Evolutionary conservation across 805 yeast species (phyloP), one percentile per base, ranked within the genome.

Genomic region (Metschnikowia gelsemii): DNA sequence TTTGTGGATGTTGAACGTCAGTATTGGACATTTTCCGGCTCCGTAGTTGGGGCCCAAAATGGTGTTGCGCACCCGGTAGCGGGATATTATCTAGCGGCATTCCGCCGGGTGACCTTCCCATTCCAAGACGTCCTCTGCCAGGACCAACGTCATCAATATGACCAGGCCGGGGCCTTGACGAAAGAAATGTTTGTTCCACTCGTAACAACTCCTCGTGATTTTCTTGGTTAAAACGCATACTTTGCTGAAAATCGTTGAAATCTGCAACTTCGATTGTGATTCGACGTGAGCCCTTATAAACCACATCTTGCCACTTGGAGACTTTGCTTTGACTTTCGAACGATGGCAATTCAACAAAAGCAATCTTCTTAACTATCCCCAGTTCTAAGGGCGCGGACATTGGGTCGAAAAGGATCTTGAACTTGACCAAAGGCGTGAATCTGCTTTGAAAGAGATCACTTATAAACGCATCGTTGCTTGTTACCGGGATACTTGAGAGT

Each of bases 381-480:
- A 65, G 57, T 17, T 66, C 66, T 46, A 73, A 56, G 6, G 66
- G 63, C 47, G 56, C 61, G 25, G 64, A 52, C 24, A 64, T 26
- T 22, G 79, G 67, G 50, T 79, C 82, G 68, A 78, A 75, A 51
- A 82, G 74, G 16, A 85, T 65, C 54, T 83, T 82, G 57, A 78
- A 75, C 57, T 82, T 81, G 38, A 70, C 71, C 50, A 66, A 76
- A 25, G 70, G 69, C 43, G 83, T 78, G 54, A 73, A 82, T 47
- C 87, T 70, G 42, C 87, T 78, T 38, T 72, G 67, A 57, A 84
- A 80, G 25, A 84, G 63, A 54, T 83, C 87, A 38, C 69, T 72
- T 16, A 84, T 64, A 38, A 76, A 72, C 38, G 64, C 64, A 17
- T 76, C 71, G 38, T 76, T 70, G 26, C 80, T 72, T 17, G 71